Base-by-base conservation (phyloP, 2,329 filamentous ascomycete species). In the Neofusicoccum ribis region DNA sequence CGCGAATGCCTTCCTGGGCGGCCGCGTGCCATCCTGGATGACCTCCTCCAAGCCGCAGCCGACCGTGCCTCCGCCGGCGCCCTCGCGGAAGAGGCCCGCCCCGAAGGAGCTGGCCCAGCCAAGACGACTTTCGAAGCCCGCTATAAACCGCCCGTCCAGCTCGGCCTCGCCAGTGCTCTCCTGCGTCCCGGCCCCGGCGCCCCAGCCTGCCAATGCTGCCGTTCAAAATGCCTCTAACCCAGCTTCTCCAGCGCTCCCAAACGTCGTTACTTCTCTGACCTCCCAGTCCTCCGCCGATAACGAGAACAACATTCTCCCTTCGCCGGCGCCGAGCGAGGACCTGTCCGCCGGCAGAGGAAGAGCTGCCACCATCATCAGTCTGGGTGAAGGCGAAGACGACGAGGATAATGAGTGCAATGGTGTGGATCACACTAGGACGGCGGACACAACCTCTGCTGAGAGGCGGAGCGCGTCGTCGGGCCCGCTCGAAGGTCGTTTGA, bases 301-400 rank as follows among this genome's bases (percentile, higher is more conserved):
- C 4, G 43, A 59, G 20, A 68, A 73, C 65, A 69, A 76, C 39
- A 78, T 85, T 20, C 81, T 89, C 58, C 86, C 87, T 6, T 89
- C 89, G 14, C 87, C 88, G 37, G 83, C 87, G 12, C 83, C 85
- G 11, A 90, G 86, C 72, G 85, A 89, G 68, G 86, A 88, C 31
- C 12, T 37, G 27, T 7, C 39, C 27, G 6, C 12, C 4, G n/a
- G 14, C 9, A 36, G 31, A 60, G 56, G 17, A 15, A 46, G 56
- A 23, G 43, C 27, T 17, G 36, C 46, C n/a, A 51, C 47, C 12
- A 51, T 51, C 23, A 46, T 51, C 12, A 44, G 47, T 41, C 34
- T 62, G 15, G 59, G 44, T n/a, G 46, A 49, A n/a, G 59, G 43
- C 34, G 58, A 47, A 5, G 59, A 62, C 12, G 59, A 62, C 15